Percentiles rank a stretch among this genome's conserved stretches.
Evolutionary conservation across 371 early-diverging fungal genomes (phyloP).

Genomic region (Mucor irregularis): DNA sequence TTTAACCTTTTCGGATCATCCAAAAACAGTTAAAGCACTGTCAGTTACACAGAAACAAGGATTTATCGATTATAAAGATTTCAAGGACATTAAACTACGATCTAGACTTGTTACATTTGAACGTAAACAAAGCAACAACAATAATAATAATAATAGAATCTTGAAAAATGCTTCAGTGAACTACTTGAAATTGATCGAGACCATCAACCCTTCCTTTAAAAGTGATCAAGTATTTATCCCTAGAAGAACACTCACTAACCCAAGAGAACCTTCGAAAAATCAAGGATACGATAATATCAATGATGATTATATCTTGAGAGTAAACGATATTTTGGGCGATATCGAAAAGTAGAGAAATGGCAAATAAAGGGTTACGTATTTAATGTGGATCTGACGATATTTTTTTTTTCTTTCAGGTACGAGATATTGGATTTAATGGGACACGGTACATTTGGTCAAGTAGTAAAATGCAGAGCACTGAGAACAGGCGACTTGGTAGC

Average conservation of each 20-base stretch:
- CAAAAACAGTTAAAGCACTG: conserved; percentile 1
- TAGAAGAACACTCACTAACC: conserved; percentile 23
- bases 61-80: background rate
- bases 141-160: background rate
- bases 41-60: conserved; percentile 12
- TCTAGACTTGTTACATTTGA: conserved; percentile 8
- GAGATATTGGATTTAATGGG: conserved; percentile 91
- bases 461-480: conserved; percentile 89
- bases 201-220: conserved; percentile 11
- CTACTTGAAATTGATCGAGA: conserved; percentile 5
- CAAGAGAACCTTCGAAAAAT: conserved; percentile 26
- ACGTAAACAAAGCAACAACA: too few relatives aligned
- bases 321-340: conserved; percentile 14
- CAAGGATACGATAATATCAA: conserved; percentile 27
- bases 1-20: background rate
- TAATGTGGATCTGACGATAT: background rate
- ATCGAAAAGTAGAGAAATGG: conserved; percentile 8
- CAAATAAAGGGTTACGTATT: too few relatives aligned
- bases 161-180: conserved; percentile 12
- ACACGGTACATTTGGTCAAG: conserved; percentile 98
- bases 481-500: conserved; percentile 87
- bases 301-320: conserved; percentile 29
- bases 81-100: background rate
- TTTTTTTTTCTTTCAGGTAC: conserved; percentile 53
- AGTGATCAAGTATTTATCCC: conserved; percentile 15